phyloP scores from a whole-genome alignment of 202 grass and related monocot species.

The Setaria italica region DNA sequence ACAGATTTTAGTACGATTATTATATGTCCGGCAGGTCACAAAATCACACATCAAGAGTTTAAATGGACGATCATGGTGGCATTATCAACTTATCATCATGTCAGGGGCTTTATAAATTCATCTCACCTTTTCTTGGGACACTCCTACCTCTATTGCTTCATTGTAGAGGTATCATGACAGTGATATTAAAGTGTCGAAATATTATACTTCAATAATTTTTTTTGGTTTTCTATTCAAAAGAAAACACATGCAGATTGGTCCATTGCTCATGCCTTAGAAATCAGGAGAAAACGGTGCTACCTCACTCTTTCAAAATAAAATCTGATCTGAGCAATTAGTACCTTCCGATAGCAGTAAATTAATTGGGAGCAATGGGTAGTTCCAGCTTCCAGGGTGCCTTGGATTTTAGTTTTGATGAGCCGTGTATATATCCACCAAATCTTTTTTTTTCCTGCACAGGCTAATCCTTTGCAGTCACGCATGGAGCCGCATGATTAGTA shows the following conservation, averaged over 20 bases:
- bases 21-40: too few species aligned
- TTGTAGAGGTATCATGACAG: not conserved
- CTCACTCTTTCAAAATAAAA: not conserved
- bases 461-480: not conserved
- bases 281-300: not conserved
- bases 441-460: not conserved
- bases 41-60: not conserved
- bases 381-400: not conserved
- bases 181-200: too few species aligned
- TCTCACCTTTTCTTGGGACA: not conserved
- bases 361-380: too few species aligned
- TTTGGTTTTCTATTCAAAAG: too few species aligned
- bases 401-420: not conserved
- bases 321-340: not conserved
- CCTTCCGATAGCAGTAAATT: not conserved
- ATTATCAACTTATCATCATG: not conserved
- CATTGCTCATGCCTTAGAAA: not conserved
- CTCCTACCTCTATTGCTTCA: not conserved
- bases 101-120: not conserved
- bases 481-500: not conserved
- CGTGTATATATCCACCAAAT: not conserved
- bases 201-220: too few species aligned
- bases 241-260: too few species aligned
- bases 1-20: not conserved
- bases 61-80: not conserved